Evolutionary conservation across 768 basidiomycete genomes (phyloP).

Genomic region (Imleria badia): DNA sequence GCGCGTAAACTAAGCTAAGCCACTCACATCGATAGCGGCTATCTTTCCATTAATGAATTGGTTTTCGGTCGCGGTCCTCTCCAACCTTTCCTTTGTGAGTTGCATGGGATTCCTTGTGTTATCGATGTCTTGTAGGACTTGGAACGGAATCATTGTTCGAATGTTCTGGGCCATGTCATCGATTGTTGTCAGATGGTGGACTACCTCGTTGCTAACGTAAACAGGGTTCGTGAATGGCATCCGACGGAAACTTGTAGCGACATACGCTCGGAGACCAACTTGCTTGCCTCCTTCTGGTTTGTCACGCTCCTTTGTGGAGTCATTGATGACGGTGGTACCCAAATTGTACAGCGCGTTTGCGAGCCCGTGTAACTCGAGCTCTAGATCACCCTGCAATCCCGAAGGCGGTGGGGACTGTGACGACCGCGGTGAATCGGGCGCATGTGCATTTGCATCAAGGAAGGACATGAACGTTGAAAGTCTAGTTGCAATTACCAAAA

Average conservation of each 20-base stretch:
- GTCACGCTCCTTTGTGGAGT: constrained; percentile 77
- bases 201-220: constrained; percentile 64
- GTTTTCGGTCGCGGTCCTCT: constrained; percentile 84
- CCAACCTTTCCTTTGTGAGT: constrained; percentile 75
- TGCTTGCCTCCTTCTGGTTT: constrained; percentile 70
- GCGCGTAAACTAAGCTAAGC: not conserved
- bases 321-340: constrained; percentile 80
- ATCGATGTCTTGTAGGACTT: constrained; percentile 78
- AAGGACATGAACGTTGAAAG: constrained; percentile 11
- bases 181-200: constrained; percentile 61
- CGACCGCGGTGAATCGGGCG: constrained; percentile 58
- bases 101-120: constrained; percentile 79
- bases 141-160: constrained; percentile 67
- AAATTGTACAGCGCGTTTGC: constrained; percentile 79
- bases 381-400: constrained; percentile 71
- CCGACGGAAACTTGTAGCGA: not conserved
- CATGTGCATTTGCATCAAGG: constrained; percentile 9
- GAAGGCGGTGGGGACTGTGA: constrained; percentile 72
- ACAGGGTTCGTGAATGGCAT: not conserved
- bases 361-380: constrained; percentile 72
- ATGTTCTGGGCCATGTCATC: constrained; percentile 67
- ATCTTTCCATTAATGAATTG: constrained; percentile 93
- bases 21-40: constrained; percentile 65
- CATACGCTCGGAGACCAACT: constrained; percentile 75
- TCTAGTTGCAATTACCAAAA: constrained; percentile 1